Base-by-base conservation (phyloP, 345 rosid genomes). In the Rhizophora apiculata region DNA sequence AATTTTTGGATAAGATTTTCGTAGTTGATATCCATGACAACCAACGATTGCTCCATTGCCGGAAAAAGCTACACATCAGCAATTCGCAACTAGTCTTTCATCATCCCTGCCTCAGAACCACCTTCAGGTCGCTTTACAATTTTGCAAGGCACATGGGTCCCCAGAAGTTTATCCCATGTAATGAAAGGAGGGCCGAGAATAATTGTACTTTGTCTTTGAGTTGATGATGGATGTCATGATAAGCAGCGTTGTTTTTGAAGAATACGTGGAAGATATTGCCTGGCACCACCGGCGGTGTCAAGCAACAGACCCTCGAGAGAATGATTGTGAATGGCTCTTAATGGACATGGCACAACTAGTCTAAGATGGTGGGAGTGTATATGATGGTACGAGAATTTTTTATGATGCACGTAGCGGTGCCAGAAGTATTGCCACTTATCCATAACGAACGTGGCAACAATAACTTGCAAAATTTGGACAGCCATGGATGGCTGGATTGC, bases 151-250 rank as follows among this genome's bases (percentile, higher is more conserved):
- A 79, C 83, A 76, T 86, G 81, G 64, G 90, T 89, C 66, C 96
- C 89, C 32, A 87, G 80, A 21, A 87, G 65, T 77, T 72, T 85
- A 73, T 89, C 92, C 92, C 92, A 85, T 20, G 82, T 72, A 43
- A 87, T 76, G 78, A 89, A 89, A 89, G 81, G 85, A 87, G 3
- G 92, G 89, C 70, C 87, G 96, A 27, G 92, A 84, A 71, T 84
- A 87, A 76, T 89, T 89, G 80, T 77, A 85, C 76, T 87, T 87
- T 79, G 57, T 89, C 96, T 11, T 78, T 82, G 32, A 85, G 85
- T 69, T 89, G 96, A 79, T 89, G 96, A 32, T 87, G 96, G 72
- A 89, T 68, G 73, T 87, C 92, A 29, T 87, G 92, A 71, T 84
- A 88, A 24, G 93, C 90, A 43, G 84, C 79, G 77, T 88, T 88